A percentile compares a stretch with the other conserved stretches of the same genome.
These are phyloP conservation scores for Chloropicon primus DNA, from an alignment of 139 green algal genomes.

Conservation along the genomic window DNA sequence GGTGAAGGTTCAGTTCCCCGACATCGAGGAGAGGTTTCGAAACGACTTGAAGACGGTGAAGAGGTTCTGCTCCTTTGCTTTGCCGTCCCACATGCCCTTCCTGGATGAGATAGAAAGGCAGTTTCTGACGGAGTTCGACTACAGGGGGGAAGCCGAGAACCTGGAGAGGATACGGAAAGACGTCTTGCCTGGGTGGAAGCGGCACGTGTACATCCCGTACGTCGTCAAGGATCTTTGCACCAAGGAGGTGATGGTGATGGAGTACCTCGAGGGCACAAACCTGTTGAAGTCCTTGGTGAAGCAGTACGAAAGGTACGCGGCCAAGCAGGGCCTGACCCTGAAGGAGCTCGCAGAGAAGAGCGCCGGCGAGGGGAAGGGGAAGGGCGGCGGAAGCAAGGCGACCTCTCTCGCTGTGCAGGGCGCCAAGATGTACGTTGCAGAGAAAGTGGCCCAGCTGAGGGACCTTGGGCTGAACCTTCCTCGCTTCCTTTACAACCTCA, in stretches of 20 bases:
- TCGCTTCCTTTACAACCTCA: neutral
- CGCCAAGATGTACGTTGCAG: neutral
- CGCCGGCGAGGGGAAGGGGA: neutral
- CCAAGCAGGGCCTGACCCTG: neutral
- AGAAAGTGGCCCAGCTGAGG: neutral
- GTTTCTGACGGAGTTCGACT: slow-evolving; percentile 24
- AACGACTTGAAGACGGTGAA: slow-evolving; percentile 14
- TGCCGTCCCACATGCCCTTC: slow-evolving; percentile 13
- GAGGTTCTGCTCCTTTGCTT: slow-evolving; percentile 14
- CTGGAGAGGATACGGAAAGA: slow-evolving; percentile 2
- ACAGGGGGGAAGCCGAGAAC: slow-evolving; percentile 15
- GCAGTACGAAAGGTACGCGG: neutral
- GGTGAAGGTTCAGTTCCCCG: slow-evolving; percentile 20
- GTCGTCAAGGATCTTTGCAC: slow-evolving; percentile 9
- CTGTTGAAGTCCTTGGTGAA: neutral
- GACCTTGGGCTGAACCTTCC: neutral
- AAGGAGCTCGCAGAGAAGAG: neutral
- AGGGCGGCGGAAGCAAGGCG: neutral
- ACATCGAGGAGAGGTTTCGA: slow-evolving; percentile 12
- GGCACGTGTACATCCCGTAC: slow-evolving; percentile 11
- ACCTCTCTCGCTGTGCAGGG: neutral
- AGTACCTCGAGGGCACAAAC: slow-evolving; percentile 1
- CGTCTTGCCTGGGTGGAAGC: neutral
- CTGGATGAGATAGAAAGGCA: slow-evolving; percentile 18
- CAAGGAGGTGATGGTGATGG: slow-evolving; percentile 19